Percentiles rank a stretch among this genome's conserved stretches.
Evolutionary conservation across 1,284 basidiomycete genomes (phyloP).

Genomic region (Sparassis latifolia): DNA sequence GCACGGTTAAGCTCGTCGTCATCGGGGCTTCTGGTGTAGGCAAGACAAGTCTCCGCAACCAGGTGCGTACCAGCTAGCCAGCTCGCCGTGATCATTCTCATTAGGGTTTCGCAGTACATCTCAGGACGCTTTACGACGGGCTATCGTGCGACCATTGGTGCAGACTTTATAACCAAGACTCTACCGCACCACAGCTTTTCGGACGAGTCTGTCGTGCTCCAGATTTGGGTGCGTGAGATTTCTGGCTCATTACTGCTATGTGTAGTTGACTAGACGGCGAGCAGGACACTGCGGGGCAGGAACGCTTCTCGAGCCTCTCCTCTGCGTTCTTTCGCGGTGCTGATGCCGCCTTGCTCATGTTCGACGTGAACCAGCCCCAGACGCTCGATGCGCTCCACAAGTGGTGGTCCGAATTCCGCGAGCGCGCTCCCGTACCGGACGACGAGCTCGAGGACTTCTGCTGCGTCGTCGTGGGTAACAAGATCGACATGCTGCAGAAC

Average conservation of each 20-base stretch:
- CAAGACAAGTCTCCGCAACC: slow-evolving; percentile 65
- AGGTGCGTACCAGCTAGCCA: slow-evolving; percentile 33
- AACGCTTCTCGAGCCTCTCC: slow-evolving; percentile 75
- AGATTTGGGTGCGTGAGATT: slow-evolving; percentile 65
- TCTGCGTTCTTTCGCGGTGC: slow-evolving; percentile 79
- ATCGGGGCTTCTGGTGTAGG: slow-evolving; percentile 74
- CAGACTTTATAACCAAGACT: slow-evolving; percentile 75
- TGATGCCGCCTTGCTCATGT: slow-evolving; percentile 76
- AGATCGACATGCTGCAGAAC: slow-evolving; percentile 49
- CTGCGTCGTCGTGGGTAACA: slow-evolving; percentile 75
- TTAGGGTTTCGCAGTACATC: slow-evolving; percentile 48
- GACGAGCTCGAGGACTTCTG: slow-evolving; percentile 61
- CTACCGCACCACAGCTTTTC: slow-evolving; percentile 51
- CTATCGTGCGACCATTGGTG: slow-evolving; percentile 79
- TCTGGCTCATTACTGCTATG: background rate
- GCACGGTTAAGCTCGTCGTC: slow-evolving; percentile 70
- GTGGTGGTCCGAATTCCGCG: slow-evolving; percentile 75
- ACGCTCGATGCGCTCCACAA: slow-evolving; percentile 53
- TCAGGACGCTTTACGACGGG: slow-evolving; percentile 66
- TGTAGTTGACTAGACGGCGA: background rate
- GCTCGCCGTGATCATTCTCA: background rate
- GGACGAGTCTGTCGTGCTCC: slow-evolving; percentile 53
- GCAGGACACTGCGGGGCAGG: slow-evolving; percentile 76
- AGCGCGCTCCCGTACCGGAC: slow-evolving; percentile 56
- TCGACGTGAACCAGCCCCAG: slow-evolving; percentile 61